Base-by-base conservation (phyloP, 2,329 filamentous ascomycete species). In the Colletotrichum sidae region DNA sequence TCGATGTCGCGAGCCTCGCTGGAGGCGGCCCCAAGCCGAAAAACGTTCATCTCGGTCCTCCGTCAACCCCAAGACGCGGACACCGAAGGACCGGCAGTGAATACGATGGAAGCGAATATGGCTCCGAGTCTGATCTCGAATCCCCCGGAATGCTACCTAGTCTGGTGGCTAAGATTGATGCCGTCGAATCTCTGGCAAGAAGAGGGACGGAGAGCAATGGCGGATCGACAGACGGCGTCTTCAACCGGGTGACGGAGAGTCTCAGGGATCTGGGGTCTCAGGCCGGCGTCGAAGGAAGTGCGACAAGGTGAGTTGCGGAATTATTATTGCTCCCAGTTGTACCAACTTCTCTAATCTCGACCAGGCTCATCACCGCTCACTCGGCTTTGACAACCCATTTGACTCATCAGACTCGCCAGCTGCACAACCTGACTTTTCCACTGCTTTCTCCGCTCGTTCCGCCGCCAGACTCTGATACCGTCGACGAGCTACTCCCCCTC, bases 101-200 rank as follows among this genome's bases (percentile, higher is more conserved):
- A 45, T 92, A 92, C 72, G 90, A 92, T 72, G 90, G 90, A 8
- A 92, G 89, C 69, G 90, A 93, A 73, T 93, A 92, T 73, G 90
- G 90, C 6, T 91, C 88, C 1, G 89, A 92, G 69, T 90, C 88
- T 3, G 90, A 92, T 72, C 79, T 92, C 15, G 90, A 92, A 39
- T 83, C 85, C 10, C 82, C 88, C n/a, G 89, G 88, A 17, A 89
- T 93, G 73, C 86, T 89, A 8, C 83, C 87, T 0, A 88, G 86
- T 33, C 78, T 94, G 52, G 85, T 92, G 57, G 84, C 88, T 45
- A 88, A 88, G 75, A 92, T 94, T 72, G 90, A 91, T 69, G 89
- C 88, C 34, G 86, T 94, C 49, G 91, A 93, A 75, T 88, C 88
- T 60, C 78, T 93, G 59, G 91, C 88, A 70, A 81, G 90, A 74